These are phyloP conservation scores for Fomitopsis serialis DNA, from an alignment of 768 basidiomycete genomes.

Conservation along the genomic window DNA sequence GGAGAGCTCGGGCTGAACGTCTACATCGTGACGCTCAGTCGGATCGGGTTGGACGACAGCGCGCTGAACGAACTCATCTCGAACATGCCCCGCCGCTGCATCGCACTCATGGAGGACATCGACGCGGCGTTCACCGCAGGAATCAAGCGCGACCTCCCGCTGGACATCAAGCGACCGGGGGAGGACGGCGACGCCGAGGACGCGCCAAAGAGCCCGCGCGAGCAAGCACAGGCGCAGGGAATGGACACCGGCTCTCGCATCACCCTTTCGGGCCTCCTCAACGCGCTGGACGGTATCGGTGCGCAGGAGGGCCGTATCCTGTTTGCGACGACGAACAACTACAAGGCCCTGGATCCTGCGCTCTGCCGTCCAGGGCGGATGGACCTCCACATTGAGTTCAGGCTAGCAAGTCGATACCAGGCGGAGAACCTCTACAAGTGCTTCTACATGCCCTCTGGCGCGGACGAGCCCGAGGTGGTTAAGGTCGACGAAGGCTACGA, in stretches of 20 bases:
- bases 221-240: neutral
- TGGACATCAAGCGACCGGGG: neutral
- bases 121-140: slow-evolving; percentile 62
- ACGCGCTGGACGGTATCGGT: slow-evolving; percentile 74
- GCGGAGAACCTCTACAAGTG: slow-evolving; percentile 57
- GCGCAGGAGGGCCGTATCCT: slow-evolving; percentile 79
- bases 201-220: neutral
- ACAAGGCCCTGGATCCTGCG: slow-evolving; percentile 63
- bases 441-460: slow-evolving; percentile 51
- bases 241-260: slow-evolving; percentile 30
- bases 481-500: neutral
- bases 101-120: slow-evolving; percentile 81
- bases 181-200: neutral
- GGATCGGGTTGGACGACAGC: slow-evolving; percentile 59
- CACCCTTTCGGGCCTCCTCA: slow-evolving; percentile 69
- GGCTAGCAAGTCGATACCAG: slow-evolving; percentile 63
- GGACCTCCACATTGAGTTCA: slow-evolving; percentile 77
- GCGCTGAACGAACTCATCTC: slow-evolving; percentile 53
- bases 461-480: neutral
- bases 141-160: slow-evolving; percentile 9
- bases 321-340: slow-evolving; percentile 78
- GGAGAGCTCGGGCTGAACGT: slow-evolving; percentile 73
- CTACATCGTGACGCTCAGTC: slow-evolving; percentile 67
- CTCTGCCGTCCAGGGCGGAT: slow-evolving; percentile 75
- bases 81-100: slow-evolving; percentile 60